Conservation (phyloP, 2,329 filamentous ascomycete species). For the Alternaria angustiovoidea region DNA sequence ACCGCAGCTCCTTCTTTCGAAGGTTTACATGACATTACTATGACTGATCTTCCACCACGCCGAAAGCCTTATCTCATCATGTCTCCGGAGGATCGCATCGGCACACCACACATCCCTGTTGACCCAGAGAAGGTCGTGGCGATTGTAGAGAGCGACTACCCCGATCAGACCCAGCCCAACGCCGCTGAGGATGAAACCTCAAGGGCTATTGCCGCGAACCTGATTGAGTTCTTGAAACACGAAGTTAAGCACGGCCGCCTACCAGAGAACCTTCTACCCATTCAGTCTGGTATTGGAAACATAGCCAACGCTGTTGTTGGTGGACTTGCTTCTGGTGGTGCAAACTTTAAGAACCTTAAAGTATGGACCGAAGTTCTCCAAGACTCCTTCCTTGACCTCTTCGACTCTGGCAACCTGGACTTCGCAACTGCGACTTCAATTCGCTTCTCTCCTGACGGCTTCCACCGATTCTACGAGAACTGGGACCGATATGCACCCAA, state of each 20-base stretch:
- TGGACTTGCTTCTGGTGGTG: constrained; percentile 74
- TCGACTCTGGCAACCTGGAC: constrained; percentile 85
- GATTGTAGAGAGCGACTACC: constrained; percentile 84
- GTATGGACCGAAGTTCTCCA: constrained; percentile 95
- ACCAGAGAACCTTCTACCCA: constrained; percentile 76
- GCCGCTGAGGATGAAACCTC: constrained; percentile 77
- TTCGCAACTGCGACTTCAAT: constrained; percentile 91
- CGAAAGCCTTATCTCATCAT: constrained; percentile 89
- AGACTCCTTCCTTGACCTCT: constrained; percentile 91
- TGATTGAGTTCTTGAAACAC: constrained; percentile 88
- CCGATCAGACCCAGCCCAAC: constrained; percentile 78
- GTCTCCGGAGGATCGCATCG: constrained; percentile 85
- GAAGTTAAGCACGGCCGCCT: constrained; percentile 82
- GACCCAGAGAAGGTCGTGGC: constrained; percentile 86
- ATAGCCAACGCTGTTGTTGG: constrained; percentile 92
- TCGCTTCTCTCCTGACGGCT: constrained; percentile 89
- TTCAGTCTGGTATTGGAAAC: constrained; percentile 91
- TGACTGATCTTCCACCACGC: constrained; percentile 81
- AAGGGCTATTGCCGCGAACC: constrained; percentile 75
- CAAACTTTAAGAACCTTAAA: constrained; percentile 85
- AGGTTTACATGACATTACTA: constrained; percentile 86
- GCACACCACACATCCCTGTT: constrained; percentile 80
- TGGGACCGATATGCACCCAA: constrained; percentile 83
- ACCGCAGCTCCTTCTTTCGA: constrained; percentile 84
- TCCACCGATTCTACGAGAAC: constrained; percentile 87